A percentile compares a stretch with the other conserved stretches of the same genome.
Conservation (phyloP, 441 rosid genomes). For the Populus hybrid region DNA sequence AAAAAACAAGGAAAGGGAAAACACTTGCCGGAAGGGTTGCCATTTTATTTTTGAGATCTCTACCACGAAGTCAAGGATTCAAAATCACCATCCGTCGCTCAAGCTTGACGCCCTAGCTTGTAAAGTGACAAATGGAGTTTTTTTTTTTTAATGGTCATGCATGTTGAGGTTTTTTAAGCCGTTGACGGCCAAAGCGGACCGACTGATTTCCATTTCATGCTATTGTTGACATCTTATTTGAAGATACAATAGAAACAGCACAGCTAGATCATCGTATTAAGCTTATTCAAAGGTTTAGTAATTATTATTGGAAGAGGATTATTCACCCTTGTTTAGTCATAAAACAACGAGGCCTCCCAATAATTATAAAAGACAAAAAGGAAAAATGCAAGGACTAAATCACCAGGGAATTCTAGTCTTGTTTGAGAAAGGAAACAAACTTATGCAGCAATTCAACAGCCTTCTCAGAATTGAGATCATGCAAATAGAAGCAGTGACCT, state of each 20-base stretch:
- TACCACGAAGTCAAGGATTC: too few relatives aligned
- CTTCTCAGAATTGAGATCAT: conserved; percentile 11
- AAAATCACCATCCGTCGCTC: too few relatives aligned
- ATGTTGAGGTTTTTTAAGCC: background rate
- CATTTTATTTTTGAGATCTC: too few relatives aligned
- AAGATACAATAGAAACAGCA: background rate
- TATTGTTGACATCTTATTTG: background rate
- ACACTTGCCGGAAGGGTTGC: too few relatives aligned
- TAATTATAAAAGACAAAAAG: too few relatives aligned
- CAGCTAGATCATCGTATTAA: too few relatives aligned
- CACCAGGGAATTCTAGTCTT: conserved; percentile 9
- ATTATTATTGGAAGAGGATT: background rate
- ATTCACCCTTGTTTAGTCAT: background rate
- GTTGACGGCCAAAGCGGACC: background rate
- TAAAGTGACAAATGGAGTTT: background rate
- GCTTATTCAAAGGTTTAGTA: background rate
- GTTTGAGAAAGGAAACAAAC: conserved; percentile 36
- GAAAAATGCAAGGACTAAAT: background rate
- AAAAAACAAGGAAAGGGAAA: too few relatives aligned
- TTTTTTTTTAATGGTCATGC: background rate
- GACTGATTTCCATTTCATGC: background rate
- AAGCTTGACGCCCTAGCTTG: too few relatives aligned
- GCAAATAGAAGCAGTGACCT: conserved; percentile 28
- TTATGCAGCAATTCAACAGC: conserved; percentile 30
- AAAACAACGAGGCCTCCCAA: too few relatives aligned